phyloP scores from a whole-genome alignment of 495 filamentous ascomycete species.

The Aspergillus kassunensis region DNA sequence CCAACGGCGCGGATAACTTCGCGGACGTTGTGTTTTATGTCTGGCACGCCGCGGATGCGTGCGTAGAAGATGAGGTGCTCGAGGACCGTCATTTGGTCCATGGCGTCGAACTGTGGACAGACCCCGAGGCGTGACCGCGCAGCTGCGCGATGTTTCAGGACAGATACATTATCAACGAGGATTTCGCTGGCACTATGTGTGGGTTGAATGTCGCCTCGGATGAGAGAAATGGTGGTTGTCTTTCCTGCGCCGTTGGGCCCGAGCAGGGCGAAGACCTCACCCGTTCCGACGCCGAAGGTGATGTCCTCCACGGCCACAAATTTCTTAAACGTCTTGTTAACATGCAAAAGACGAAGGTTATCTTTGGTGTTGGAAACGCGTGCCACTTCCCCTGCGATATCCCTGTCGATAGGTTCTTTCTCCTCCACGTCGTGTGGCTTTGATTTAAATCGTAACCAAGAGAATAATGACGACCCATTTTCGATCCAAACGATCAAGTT shows the following conservation, averaged over 20 bases:
- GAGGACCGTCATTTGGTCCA: slow-evolving; percentile 53
- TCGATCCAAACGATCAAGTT: slow-evolving; percentile 67
- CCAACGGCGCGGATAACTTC: slow-evolving; percentile 44
- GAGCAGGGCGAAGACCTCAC: slow-evolving; percentile 79
- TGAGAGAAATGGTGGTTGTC: slow-evolving; percentile 75
- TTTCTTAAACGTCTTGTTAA: slow-evolving; percentile 69
- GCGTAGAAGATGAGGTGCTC: slow-evolving; percentile 59
- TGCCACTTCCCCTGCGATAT: slow-evolving; percentile 43
- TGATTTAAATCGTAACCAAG: slow-evolving; percentile 30
- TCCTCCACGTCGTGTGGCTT: slow-evolving; percentile 42
- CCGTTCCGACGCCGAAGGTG: slow-evolving; percentile 70
- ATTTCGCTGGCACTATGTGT: slow-evolving; percentile 59
- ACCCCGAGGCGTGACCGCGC: slow-evolving; percentile 74
- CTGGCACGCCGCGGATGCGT: slow-evolving; percentile 46
- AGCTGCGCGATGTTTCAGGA: slow-evolving; percentile 57
- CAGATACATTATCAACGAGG: slow-evolving; percentile 67
- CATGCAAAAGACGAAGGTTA: slow-evolving; percentile 68
- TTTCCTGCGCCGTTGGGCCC: slow-evolving; percentile 90
- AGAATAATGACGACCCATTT: slow-evolving; percentile 52
- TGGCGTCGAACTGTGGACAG: slow-evolving; percentile 51
- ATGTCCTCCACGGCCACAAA: slow-evolving; percentile 75
- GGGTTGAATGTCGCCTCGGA: slow-evolving; percentile 78
- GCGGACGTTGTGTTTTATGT: slow-evolving; percentile 47
- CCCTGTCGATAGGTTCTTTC: slow-evolving; percentile 38
- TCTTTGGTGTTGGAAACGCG: slow-evolving; percentile 50